Evolutionary conservation across 805 yeast species (phyloP), one percentile per base, ranked within the genome.

Genomic region (Hanseniaspora thailandica): DNA sequence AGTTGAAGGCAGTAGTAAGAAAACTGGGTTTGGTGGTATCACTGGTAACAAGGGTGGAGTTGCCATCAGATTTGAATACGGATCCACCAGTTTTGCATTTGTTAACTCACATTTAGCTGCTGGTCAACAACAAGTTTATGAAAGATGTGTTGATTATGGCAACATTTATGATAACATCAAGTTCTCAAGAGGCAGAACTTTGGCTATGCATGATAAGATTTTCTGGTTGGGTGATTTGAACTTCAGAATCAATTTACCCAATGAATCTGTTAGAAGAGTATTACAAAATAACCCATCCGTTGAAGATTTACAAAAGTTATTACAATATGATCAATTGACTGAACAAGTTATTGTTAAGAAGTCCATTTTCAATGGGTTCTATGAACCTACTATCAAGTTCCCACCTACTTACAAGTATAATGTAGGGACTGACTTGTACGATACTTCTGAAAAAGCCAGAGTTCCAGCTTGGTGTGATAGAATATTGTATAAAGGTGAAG

Each of bases 401-500:
- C 74, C 77, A 36, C 98, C 97, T 9, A 93, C 98, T 0, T 90
- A 90, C 69, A 90, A 90, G 63, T 90, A 79, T 66, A 96, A 90
- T 64, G 82, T 84, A 57, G 93, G 90, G 3, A 82, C 95, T 0
- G 74, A 77, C 47, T 70, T 66, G 19, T 93, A 89, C 64, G 97
- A 90, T 65, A 74, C 94, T 1, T 83, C 95, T 10, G 98, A 90
- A 60, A 90, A 90, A 64, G 90, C 83, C 57, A 75, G 98, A 60
- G 81, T 86, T 4, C 98, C 98, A 1, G 84, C 96, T 0, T 90
- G 97, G 97, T 90, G 97, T 0, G 98, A 90, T 66, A 73, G 98
- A 62, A 82, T 86, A 53, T 69, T 90, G 46, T 82, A 74, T 61
- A 72, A 75, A 55, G 87, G 94, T 36, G 65, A 71, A 4, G 69